Conservation (phyloP, 2,329 filamentous ascomycete genomes). For the Truncatella angustata region DNA sequence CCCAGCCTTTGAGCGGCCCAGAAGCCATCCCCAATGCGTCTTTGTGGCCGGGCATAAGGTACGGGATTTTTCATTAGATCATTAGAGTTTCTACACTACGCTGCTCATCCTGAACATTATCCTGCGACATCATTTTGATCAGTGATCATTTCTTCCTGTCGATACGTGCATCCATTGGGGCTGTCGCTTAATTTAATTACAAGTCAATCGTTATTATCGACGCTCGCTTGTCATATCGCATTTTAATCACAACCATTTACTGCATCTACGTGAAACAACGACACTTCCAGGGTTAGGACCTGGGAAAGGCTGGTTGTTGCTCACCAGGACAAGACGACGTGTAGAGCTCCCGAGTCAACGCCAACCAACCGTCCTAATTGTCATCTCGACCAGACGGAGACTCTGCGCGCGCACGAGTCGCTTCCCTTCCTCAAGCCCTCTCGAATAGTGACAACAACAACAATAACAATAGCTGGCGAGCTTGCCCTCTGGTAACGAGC, state of each 20-base stretch:
- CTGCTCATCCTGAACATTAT: not conserved
- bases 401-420: too few species aligned
- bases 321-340: constrained; percentile 6
- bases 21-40: not conserved
- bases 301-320: not conserved
- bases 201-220: not conserved
- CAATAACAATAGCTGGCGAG: too few species aligned
- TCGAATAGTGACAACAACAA: too few species aligned
- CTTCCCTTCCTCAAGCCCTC: too few species aligned
- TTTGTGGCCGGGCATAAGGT: not conserved
- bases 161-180: too few species aligned
- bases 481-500: too few species aligned
- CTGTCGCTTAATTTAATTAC: not conserved
- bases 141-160: too few species aligned
- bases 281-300: not conserved
- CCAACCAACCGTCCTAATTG: not conserved
- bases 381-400: too few species aligned
- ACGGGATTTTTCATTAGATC: not conserved
- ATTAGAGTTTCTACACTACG: not conserved
- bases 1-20: not conserved
- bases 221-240: not conserved
- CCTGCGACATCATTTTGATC: not conserved
- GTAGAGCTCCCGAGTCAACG: not conserved
- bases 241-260: not conserved
- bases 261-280: constrained; percentile 5